A percentile compares a stretch with the other conserved stretches of the same genome.
phyloP scores from a whole-genome alignment of 1,284 basidiomycete genomes.

The Trametes versicolor region DNA sequence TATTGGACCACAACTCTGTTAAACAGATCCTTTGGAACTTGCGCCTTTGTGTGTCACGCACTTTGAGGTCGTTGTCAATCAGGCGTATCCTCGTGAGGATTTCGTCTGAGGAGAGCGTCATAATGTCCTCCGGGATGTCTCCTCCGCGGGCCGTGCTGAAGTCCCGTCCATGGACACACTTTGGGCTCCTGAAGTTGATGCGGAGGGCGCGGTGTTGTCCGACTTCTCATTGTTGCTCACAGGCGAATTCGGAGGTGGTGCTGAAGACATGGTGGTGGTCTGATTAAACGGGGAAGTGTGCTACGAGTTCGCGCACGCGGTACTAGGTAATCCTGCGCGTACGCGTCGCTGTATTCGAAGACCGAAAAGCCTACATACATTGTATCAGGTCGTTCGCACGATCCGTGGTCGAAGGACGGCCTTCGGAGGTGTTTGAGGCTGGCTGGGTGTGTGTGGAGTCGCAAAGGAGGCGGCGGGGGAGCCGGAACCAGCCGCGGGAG shows the following conservation, averaged over 20 bases:
- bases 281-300: slow-evolving; percentile 23
- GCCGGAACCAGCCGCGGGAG: too few relatives aligned
- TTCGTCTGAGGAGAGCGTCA: slow-evolving; percentile 79
- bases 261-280: slow-evolving; percentile 66
- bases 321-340: slow-evolving; percentile 29
- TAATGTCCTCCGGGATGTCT: slow-evolving; percentile 86
- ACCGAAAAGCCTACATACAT: too few relatives aligned
- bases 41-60: slow-evolving; percentile 41
- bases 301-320: slow-evolving; percentile 11
- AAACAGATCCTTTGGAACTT: not conserved
- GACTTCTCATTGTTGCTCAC: slow-evolving; percentile 61
- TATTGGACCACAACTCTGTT: slow-evolving; percentile 44
- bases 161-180: slow-evolving; percentile 75
- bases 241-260: slow-evolving; percentile 63
- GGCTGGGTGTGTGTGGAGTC: too few relatives aligned
- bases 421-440: too few relatives aligned
- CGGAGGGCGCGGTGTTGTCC: slow-evolving; percentile 46
- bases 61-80: slow-evolving; percentile 96
- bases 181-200: slow-evolving; percentile 47
- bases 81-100: slow-evolving; percentile 88
- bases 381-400: too few relatives aligned
- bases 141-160: slow-evolving; percentile 73
- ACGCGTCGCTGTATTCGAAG: slow-evolving; percentile 38
- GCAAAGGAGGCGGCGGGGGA: too few relatives aligned
- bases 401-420: too few relatives aligned